Base-by-base conservation (phyloP, 768 basidiomycete species). In the Podaxis mareebaensis region DNA sequence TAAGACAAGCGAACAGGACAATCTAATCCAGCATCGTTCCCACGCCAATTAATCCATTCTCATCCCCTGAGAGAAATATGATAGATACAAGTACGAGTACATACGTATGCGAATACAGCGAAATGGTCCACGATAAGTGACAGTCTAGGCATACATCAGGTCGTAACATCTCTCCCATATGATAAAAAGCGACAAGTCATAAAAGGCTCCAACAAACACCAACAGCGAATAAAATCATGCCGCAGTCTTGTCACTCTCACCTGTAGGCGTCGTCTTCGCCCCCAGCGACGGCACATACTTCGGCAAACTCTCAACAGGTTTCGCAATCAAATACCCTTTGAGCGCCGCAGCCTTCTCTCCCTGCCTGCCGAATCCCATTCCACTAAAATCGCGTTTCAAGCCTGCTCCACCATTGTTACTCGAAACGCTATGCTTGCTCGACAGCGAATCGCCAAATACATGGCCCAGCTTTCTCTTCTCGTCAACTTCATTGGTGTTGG, bases 301-400 rank as follows among this genome's bases (percentile, higher is more conserved):
- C 12, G 65, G 74, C 22, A 75, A 69, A 13, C 68, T 69, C 65
- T 76, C 75, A 51, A 72, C 67, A 12, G 75, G 75, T 56, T 71
- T 75, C 46, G 67, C 61, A 56, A 74, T 63, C 42, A 67, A 72
- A 74, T 65, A 72, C 74, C 92, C 91, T 69, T 82, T 84, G 55
- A 89, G 77, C 3, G 81, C 88, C 4, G 92, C 92, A 44, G 81
- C 81, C 76, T 90, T 93, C 80, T 93, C 90, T 22, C 84, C 92
- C 71, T 92, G 91, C 56, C 85, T 80, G 17, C 93, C 93, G 68
- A 95, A 95, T 1, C 93, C 93, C 54, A 63, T 63, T 8, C 61
- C 61, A 13, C 33, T 48, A 17, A 63, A 63, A 40, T 63, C 33
- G 20, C 55, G 33, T 15, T 63, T 63, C 71, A 85, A 83, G 3